phyloP scores from a whole-genome alignment of 78 protist genomes.

The Emiliania huxleyi region DNA sequence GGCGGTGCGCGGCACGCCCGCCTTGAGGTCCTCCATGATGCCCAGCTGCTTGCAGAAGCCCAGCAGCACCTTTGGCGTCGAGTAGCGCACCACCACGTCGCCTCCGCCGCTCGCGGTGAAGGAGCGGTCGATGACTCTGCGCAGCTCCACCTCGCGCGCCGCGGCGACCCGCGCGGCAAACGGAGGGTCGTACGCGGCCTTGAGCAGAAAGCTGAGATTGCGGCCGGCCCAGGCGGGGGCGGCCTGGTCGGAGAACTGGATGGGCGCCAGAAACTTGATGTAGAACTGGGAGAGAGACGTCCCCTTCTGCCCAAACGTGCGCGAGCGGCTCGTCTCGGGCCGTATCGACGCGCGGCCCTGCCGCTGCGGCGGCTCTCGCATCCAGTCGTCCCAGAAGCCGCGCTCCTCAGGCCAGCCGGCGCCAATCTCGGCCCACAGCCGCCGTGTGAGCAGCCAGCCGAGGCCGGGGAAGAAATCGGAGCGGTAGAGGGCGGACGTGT shows the following conservation, averaged over 20 bases:
- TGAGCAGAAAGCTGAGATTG: not conserved
- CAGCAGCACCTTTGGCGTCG: not conserved
- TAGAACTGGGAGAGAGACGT: constrained; percentile 61
- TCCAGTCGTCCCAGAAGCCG: constrained; percentile 90
- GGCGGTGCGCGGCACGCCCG: constrained; percentile 75
- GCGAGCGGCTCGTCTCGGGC: constrained; percentile 61
- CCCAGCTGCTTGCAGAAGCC: constrained; percentile 21
- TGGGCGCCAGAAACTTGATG: constrained; percentile 40
- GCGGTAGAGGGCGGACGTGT: constrained; percentile 62
- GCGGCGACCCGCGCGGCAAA: not conserved
- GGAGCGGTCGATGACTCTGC: not conserved
- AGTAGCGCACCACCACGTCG: not conserved
- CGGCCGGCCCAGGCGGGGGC: not conserved
- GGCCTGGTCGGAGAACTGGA: constrained; percentile 31
- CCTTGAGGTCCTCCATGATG: constrained; percentile 73
- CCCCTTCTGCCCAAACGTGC: constrained; percentile 75
- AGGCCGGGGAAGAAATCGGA: constrained; percentile 88
- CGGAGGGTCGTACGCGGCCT: not conserved
- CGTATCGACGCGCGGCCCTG: constrained; percentile 38
- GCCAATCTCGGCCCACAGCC: constrained; percentile 72
- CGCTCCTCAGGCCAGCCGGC: constrained; percentile 65
- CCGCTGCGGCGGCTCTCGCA: constrained; percentile 63
- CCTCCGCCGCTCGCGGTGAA: not conserved
- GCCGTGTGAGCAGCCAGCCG: constrained; percentile 81
- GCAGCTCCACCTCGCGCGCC: not conserved